Percentiles rank a stretch among this genome's conserved stretches.
Conservation (phyloP, 1,139 yeast genomes). For the Saccharomyces hybrid region DNA sequence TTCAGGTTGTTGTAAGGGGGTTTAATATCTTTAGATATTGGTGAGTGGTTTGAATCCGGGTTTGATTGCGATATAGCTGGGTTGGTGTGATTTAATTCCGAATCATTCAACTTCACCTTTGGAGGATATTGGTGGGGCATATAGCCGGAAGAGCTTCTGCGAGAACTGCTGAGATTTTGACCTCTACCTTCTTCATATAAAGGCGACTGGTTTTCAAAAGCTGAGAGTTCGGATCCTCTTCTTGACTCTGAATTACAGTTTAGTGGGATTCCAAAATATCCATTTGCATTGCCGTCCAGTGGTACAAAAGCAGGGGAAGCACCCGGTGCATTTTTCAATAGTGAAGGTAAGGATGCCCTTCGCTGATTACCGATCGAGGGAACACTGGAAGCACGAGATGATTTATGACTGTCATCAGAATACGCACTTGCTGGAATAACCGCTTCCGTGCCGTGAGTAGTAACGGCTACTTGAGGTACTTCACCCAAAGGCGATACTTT, state of each 20-base stretch:
- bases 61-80: too few relatives aligned
- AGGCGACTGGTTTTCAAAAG: not conserved
- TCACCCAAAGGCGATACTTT: not conserved
- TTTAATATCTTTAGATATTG: constrained; percentile 4
- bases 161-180: not conserved
- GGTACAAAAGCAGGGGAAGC: constrained; percentile 23
- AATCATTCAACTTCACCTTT: not conserved
- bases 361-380: not conserved
- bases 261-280: constrained; percentile 31
- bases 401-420: not conserved
- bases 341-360: not conserved
- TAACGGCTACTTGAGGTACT: not conserved
- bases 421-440: not conserved
- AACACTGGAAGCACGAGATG: not conserved
- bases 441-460: not conserved
- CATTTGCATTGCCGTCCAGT: constrained; percentile 29
- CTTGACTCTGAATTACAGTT: constrained; percentile 4
- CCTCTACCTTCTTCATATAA: not conserved
- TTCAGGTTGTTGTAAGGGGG: constrained; percentile 8
- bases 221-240: constrained; percentile 4
- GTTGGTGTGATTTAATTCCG: too few relatives aligned
- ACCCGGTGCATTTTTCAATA: constrained; percentile 5
- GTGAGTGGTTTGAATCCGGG: not conserved
- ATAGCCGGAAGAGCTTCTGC: not conserved
- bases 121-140: constrained; percentile 8